Base-by-base conservation (phyloP, 2,329 filamentous ascomycete species). In the Xylaria arbuscula region DNA sequence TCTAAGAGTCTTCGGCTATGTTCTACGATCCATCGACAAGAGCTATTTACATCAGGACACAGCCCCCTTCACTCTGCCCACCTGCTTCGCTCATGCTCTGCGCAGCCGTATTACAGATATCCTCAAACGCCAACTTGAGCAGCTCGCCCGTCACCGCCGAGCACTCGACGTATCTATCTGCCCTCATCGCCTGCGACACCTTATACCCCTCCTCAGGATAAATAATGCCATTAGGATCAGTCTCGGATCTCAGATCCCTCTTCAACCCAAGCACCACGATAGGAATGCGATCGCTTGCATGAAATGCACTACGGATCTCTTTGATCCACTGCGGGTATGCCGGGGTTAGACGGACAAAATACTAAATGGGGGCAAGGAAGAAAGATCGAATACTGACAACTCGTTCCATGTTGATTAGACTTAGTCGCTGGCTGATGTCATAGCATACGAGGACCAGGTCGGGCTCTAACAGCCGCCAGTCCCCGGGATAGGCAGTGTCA, bases 161-260 rank as follows among this genome's bases (percentile, higher is more conserved):
- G 78, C 88, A 90, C 73, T 90, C 88, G 76, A 89, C 84, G 73
- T 90, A 90, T 70, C 85, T 86, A 77, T 90, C 88, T 55, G 84
- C 87, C 61, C 88, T 81, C 82, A 90, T 83, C 71, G 85, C 83
- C 73, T 89, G 87, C 24, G 88, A 84, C 59, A 84, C 76, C 32
- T 82, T 82, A 73, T 88, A 87, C 1, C 83, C 88, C 77, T 90
- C 88, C 69, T 90, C 85, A 11, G 88, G 88, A 69, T 88, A 86
- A 60, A 90, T 87, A 71, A 86, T 84, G 36, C 87, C 87, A 67
- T 88, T 88, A 1, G 87, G 87, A 72, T 90, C 87, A 13, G 81
- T 79, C 68, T 88, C 86, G 1, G 85, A 87, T 64, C 87, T 81
- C 62, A 89, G 77, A 72, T 90, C 88, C 67, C 88, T 82, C 78